Conservation (phyloP, 176 grass and related monocot species). For the Bolboschoenus planiculmis region DNA sequence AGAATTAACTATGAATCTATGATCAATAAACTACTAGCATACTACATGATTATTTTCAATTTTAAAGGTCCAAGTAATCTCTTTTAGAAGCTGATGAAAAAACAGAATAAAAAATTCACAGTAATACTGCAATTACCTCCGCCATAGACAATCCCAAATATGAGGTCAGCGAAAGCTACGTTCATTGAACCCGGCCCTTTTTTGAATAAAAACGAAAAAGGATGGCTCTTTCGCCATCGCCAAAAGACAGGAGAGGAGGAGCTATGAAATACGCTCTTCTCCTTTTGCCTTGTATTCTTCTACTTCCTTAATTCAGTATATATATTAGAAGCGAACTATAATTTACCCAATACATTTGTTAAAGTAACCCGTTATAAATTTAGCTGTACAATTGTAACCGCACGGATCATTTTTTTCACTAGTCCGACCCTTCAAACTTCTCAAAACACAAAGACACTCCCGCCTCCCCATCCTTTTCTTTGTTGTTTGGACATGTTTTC, state of each 20-base stretch:
- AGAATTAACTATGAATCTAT: too few relatives aligned
- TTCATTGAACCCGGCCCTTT: constrained; percentile 72
- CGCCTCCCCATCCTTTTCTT: neutral
- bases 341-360: neutral
- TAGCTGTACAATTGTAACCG: neutral
- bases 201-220: neutral
- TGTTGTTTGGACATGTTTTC: neutral
- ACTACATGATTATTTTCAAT: neutral
- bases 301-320: neutral
- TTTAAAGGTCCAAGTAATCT: neutral
- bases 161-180: neutral
- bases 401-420: neutral
- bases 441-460: constrained; percentile 10
- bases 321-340: neutral
- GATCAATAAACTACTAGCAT: neutral
- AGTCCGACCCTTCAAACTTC: constrained; percentile 5
- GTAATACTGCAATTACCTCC: neutral
- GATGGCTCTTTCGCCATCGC: neutral
- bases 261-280: neutral
- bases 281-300: neutral
- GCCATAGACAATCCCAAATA: neutral
- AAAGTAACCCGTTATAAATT: neutral
- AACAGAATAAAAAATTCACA: neutral
- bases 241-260: constrained; percentile 21
- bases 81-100: neutral